Evolutionary conservation across 441 rosid genomes (phyloP).

Genomic region (Mallotus japonicus): DNA sequence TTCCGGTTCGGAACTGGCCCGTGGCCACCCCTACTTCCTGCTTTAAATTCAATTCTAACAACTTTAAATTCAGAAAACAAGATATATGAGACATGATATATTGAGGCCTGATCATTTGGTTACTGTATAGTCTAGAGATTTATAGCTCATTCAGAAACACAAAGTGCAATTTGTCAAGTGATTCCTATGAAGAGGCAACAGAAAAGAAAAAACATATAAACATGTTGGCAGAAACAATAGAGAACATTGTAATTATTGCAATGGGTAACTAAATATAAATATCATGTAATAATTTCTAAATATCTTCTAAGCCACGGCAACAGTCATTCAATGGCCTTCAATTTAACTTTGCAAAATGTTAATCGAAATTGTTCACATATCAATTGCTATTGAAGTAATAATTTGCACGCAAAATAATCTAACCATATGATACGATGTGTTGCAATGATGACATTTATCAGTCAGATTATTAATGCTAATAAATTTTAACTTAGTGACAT

Average conservation of each 20-base stretch:
- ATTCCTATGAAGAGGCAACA: not conserved
- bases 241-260: not conserved
- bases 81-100: not conserved
- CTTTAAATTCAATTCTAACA: not conserved
- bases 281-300: not conserved
- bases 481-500: no score
- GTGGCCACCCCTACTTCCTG: no score
- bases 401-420: not conserved
- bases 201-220: no score
- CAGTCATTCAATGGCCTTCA: conserved; percentile 1
- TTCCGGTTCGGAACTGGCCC: no score
- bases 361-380: no score
- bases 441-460: no score
- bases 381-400: not conserved
- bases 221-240: not conserved
- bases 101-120: not conserved
- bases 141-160: conserved; percentile 1
- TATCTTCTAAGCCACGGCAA: not conserved
- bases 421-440: no score
- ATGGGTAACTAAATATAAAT: not conserved
- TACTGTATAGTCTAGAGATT: not conserved
- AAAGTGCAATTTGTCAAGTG: not conserved
- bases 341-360: no score
- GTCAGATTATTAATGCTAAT: no score
- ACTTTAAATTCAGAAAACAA: not conserved